phyloP scores from a whole-genome alignment of 495 filamentous ascomycete genomes.

The Penicillium arizonense region DNA sequence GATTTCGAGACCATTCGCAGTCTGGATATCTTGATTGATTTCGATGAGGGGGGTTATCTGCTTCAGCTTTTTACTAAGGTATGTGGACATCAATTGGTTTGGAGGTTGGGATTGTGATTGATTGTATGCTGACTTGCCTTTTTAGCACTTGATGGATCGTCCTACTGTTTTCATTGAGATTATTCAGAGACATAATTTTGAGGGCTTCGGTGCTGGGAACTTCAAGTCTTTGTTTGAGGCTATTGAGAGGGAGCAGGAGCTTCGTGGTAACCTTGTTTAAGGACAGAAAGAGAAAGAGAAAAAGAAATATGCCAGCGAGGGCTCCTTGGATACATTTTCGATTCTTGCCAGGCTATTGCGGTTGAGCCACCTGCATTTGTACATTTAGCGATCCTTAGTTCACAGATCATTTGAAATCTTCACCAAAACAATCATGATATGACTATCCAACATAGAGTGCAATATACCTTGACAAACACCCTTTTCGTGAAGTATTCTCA shows the following conservation, averaged over 20 bases:
- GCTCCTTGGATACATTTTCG: not conserved
- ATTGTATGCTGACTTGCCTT: constrained; percentile 16
- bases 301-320: not conserved
- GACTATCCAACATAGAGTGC: too few species aligned
- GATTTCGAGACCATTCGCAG: constrained; percentile 69
- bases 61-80: constrained; percentile 83
- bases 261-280: constrained; percentile 69
- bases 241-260: constrained; percentile 83
- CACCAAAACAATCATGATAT: too few species aligned
- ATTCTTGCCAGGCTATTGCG: not conserved
- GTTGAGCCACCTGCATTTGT: not conserved
- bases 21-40: constrained; percentile 85
- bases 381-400: not conserved
- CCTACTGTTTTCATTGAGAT: constrained; percentile 95
- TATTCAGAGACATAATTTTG: constrained; percentile 83
- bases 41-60: constrained; percentile 85
- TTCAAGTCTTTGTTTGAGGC: constrained; percentile 93
- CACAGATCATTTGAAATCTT: too few species aligned
- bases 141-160: constrained; percentile 78
- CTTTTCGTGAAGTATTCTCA: too few species aligned
- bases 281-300: too few species aligned
- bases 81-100: constrained; percentile 10
- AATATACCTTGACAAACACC: too few species aligned
- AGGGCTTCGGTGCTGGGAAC: constrained; percentile 90
- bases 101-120: not conserved